Evolutionary conservation across 2,329 filamentous ascomycete genomes (phyloP).

Genomic region (Trichoderma lentiforme): DNA sequence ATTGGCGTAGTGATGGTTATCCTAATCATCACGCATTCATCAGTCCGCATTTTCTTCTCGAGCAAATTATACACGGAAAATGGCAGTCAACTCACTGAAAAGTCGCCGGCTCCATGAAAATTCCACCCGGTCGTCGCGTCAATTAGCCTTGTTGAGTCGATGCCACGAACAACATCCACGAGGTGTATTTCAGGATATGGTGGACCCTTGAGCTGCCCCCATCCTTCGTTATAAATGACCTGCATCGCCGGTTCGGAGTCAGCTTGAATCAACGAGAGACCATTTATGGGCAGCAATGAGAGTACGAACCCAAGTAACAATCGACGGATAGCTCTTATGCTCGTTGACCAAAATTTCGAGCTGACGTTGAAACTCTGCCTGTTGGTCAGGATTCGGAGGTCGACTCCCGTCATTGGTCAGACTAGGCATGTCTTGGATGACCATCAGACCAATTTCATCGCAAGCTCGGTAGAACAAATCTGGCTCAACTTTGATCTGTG

Average conservation of each 20-base stretch:
- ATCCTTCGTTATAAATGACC: slow-evolving; percentile 71
- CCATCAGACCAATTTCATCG: slow-evolving; percentile 61
- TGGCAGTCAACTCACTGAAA: slow-evolving; percentile 33
- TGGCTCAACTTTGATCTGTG: slow-evolving; percentile 63
- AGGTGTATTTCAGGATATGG: slow-evolving; percentile 56
- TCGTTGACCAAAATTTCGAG: slow-evolving; percentile 60
- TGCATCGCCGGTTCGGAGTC: slow-evolving; percentile 21
- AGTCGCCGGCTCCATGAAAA: slow-evolving; percentile 67
- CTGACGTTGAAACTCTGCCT: slow-evolving; percentile 63
- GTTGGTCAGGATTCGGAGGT: slow-evolving; percentile 45
- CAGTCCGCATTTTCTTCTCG: neutral
- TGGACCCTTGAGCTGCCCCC: slow-evolving; percentile 55
- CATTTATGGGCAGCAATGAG: neutral
- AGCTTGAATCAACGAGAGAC: neutral
- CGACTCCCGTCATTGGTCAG: slow-evolving; percentile 38
- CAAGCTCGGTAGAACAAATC: slow-evolving; percentile 66
- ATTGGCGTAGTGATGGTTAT: slow-evolving; percentile 70
- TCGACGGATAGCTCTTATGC: slow-evolving; percentile 61
- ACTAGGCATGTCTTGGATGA: slow-evolving; percentile 72
- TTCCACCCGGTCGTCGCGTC: slow-evolving; percentile 63
- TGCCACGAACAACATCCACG: slow-evolving; percentile 49
- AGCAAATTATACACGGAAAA: neutral
- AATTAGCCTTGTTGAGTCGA: slow-evolving; percentile 64
- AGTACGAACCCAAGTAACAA: slow-evolving; percentile 56
- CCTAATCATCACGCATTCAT: slow-evolving; percentile 33